These are phyloP conservation scores for Candida ascalaphidarum DNA, from an alignment of 805 yeast species.

Conservation along the genomic window DNA sequence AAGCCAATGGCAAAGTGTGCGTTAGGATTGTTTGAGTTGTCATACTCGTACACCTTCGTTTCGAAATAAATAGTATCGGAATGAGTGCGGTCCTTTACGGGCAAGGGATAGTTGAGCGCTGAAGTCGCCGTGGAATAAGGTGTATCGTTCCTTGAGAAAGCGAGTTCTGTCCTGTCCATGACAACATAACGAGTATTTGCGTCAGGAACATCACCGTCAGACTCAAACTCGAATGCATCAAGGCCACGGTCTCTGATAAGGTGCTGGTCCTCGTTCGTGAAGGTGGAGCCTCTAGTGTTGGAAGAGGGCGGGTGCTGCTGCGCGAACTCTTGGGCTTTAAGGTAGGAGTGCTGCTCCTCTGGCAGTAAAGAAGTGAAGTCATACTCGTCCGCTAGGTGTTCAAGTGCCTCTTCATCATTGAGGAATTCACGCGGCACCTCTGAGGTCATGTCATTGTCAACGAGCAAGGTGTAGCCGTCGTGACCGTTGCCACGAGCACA, in stretches of 20 bases:
- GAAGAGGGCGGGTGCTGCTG: conserved; percentile 21
- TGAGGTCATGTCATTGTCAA: no score
- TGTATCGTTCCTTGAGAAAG: conserved; percentile 25
- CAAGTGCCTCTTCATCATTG: conserved; percentile 31
- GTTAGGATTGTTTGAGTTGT: conserved; percentile 17
- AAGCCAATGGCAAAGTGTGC: conserved; percentile 59
- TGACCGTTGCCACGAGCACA: no score
- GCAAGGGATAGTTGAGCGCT: conserved; percentile 30
- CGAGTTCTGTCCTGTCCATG: conserved; percentile 30
- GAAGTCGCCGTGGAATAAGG: conserved; percentile 34
- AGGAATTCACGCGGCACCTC: conserved; percentile 29
- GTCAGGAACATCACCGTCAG: conserved; percentile 23
- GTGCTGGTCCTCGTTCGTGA: conserved; percentile 18
- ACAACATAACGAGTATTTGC: conserved; percentile 29
- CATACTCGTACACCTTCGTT: conserved; percentile 29
- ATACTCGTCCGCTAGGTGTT: conserved; percentile 25
- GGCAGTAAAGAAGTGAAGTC: conserved; percentile 29
- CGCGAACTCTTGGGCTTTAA: conserved; percentile 27
- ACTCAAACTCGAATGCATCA: conserved; percentile 32
- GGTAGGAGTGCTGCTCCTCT: conserved; percentile 29
- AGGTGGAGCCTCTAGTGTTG: conserved; percentile 25
- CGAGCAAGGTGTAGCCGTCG: no score
- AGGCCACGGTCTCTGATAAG: conserved; percentile 29
- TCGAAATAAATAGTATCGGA: conserved; percentile 57
- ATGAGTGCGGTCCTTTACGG: conserved; percentile 23